Conservation (phyloP, 345 rosid genomes). For the Dovyalis caffra region DNA sequence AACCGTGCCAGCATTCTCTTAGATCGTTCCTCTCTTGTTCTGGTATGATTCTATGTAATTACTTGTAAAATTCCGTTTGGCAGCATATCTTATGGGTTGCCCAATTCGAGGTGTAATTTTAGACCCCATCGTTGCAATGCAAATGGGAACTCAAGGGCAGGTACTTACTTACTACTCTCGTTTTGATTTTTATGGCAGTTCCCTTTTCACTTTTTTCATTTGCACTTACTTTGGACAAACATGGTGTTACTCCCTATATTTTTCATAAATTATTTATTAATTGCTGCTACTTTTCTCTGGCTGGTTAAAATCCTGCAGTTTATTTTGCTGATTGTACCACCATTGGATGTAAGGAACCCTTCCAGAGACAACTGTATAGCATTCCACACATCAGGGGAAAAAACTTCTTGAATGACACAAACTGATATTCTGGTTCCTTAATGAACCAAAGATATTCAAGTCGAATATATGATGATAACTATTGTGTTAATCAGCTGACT, state of each 20-base stretch:
- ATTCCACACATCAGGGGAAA: too few relatives aligned
- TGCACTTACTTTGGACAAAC: too few relatives aligned
- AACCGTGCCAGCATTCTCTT: background rate
- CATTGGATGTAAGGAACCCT: background rate
- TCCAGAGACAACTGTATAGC: background rate
- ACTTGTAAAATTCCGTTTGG: slow-evolving; percentile 22
- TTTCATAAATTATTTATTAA: background rate
- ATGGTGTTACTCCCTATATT: background rate
- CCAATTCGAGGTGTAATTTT: slow-evolving; percentile 92
- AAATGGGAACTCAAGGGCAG: slow-evolving; percentile 97
- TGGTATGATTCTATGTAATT: slow-evolving; percentile 6
- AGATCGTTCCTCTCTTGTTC: background rate
- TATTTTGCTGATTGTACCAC: background rate
- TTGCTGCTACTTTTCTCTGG: too few relatives aligned
- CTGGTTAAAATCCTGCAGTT: background rate
- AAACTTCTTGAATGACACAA: too few relatives aligned
- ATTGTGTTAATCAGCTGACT: background rate
- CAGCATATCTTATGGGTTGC: slow-evolving; percentile 96
- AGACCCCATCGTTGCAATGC: slow-evolving; percentile 86
- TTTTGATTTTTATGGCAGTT: slow-evolving; percentile 1
- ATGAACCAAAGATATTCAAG: background rate
- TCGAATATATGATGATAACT: background rate
- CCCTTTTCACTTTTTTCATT: background rate
- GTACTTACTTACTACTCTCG: slow-evolving; percentile 32
- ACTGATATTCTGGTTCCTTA: too few relatives aligned